Conservation (phyloP, 768 basidiomycete species). For the Lactarius deliciosus region DNA sequence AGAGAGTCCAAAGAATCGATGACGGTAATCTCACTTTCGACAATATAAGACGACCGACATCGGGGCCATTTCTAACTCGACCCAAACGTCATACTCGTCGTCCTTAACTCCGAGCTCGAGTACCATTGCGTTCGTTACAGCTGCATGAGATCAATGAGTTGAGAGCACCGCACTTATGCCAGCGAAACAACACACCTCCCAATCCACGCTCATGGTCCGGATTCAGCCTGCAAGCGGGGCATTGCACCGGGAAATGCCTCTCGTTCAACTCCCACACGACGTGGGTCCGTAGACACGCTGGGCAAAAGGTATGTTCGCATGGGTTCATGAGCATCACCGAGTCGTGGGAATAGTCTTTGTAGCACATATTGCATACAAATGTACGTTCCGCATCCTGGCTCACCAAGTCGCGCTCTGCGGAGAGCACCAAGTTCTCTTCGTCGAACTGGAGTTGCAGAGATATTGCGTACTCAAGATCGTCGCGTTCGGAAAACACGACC, state of each 20-base stretch:
- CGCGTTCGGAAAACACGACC: not conserved
- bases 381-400: not conserved
- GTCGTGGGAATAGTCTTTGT: not conserved
- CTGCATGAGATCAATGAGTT: not conserved
- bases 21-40: not conserved
- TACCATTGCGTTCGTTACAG: not conserved
- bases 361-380: not conserved
- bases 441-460: not conserved
- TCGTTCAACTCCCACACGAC: not conserved
- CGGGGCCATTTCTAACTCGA: conserved; percentile 6
- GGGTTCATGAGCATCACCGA: not conserved
- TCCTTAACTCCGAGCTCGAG: conserved; percentile 8
- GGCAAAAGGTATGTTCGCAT: not conserved
- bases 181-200: not conserved
- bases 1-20: not conserved
- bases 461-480: conserved; percentile 1
- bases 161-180: not conserved
- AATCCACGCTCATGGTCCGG: not conserved
- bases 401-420: not conserved
- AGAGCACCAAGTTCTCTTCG: conserved; percentile 6
- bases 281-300: not conserved
- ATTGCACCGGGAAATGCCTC: conserved; percentile 2
- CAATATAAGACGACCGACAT: conserved; percentile 1
- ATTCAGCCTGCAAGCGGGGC: conserved; percentile 2
- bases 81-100: conserved; percentile 7